A percentile compares a stretch with the other conserved stretches of the same genome.
Conservation (phyloP, 192 early-diverging fungal genomes). For the Entophlyctis helioformis region DNA sequence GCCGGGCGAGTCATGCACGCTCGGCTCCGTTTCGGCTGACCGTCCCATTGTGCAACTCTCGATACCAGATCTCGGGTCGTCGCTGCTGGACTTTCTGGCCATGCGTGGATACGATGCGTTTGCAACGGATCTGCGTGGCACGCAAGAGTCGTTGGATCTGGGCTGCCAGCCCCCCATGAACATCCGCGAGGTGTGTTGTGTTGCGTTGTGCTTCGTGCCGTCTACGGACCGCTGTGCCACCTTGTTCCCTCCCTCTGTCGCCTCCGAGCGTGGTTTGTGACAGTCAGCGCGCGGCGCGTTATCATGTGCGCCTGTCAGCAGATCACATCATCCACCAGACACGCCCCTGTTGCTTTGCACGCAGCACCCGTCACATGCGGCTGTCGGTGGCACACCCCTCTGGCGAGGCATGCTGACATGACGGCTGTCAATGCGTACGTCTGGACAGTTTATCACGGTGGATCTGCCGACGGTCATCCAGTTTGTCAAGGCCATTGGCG, state of each 20-base stretch:
- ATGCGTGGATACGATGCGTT: conserved; percentile 25
- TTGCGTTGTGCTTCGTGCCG: too few relatives aligned
- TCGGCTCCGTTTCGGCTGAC: neutral
- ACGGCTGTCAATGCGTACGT: too few relatives aligned
- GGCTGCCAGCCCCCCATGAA: conserved; percentile 13
- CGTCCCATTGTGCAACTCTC: neutral
- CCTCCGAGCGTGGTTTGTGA: too few relatives aligned
- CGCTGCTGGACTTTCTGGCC: conserved; percentile 31
- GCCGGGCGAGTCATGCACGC: neutral
- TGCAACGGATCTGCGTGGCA: conserved; percentile 26
- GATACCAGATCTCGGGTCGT: conserved; percentile 20
- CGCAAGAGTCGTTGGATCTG: conserved; percentile 12
- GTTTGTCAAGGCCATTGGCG: conserved; percentile 18
- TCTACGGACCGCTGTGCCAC: neutral
- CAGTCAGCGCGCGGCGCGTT: too few relatives aligned
- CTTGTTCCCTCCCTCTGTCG: too few relatives aligned
- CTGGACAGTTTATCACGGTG: conserved; percentile 29
- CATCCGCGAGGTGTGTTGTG: conserved; percentile 9
- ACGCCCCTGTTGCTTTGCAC: too few relatives aligned
- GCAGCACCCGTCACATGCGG: too few relatives aligned
- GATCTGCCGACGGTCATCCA: conserved; percentile 31
- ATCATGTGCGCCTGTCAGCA: too few relatives aligned
- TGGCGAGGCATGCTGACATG: neutral
- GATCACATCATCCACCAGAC: too few relatives aligned
- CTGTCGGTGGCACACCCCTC: conserved; percentile 1